phyloP scores from a whole-genome alignment of 768 basidiomycete species.

The Phaeolepiota aurea region DNA sequence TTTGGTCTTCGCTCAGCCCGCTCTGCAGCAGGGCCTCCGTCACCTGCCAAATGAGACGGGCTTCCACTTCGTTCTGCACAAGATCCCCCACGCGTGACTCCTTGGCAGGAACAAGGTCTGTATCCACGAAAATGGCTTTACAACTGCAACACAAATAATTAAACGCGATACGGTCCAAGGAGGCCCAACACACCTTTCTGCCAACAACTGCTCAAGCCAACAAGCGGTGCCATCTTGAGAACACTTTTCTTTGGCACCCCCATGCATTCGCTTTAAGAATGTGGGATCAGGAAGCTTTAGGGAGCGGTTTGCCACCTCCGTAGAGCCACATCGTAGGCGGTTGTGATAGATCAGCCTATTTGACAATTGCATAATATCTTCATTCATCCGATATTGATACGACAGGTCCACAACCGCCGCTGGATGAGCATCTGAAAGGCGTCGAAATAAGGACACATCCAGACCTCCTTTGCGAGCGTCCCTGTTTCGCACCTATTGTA shows the following conservation, averaged over 20 bases:
- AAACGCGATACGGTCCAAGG: neutral
- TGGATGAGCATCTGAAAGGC: slow-evolving; percentile 82
- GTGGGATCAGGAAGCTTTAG: slow-evolving; percentile 43
- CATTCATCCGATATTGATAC: slow-evolving; percentile 95
- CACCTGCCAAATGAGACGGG: slow-evolving; percentile 57
- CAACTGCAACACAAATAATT: slow-evolving; percentile 37
- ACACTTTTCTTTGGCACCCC: slow-evolving; percentile 1
- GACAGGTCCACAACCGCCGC: slow-evolving; percentile 78
- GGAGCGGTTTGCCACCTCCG: slow-evolving; percentile 51
- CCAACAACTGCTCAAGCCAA: slow-evolving; percentile 63
- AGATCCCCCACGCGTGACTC: slow-evolving; percentile 84
- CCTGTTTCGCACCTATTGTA: slow-evolving; percentile 64
- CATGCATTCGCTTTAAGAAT: slow-evolving; percentile 39
- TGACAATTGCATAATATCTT: slow-evolving; percentile 87
- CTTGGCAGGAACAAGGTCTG: slow-evolving; percentile 67
- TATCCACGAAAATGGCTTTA: slow-evolving; percentile 91
- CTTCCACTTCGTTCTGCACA: slow-evolving; percentile 85
- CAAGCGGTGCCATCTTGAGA: slow-evolving; percentile 27
- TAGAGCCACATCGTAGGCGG: slow-evolving; percentile 71
- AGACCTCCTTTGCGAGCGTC: slow-evolving; percentile 79
- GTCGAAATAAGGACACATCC: slow-evolving; percentile 84
- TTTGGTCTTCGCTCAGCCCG: slow-evolving; percentile 61
- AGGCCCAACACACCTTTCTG: slow-evolving; percentile 49
- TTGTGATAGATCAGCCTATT: slow-evolving; percentile 82
- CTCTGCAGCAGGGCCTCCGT: slow-evolving; percentile 53